A percentile compares a stretch with the other conserved stretches of the same genome.
These are phyloP conservation scores for Phytophthora foliorum DNA, from an alignment of 352 stramenopile genomes.

Conservation along the genomic window DNA sequence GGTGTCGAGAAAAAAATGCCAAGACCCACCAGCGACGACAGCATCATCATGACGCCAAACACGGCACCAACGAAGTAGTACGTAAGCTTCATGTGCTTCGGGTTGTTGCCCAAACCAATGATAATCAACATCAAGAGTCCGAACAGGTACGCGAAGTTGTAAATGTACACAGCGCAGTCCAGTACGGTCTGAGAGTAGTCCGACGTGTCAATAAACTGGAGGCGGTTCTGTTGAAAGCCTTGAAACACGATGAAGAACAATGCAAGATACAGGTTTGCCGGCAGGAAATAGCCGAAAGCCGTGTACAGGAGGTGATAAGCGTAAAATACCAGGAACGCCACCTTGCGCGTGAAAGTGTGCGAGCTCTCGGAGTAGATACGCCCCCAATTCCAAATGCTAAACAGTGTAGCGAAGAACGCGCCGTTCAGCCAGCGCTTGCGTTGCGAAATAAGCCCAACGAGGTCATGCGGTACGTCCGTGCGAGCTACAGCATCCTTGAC, in stretches of 20 bases:
- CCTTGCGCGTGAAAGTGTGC: constrained; percentile 78
- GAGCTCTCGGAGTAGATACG: constrained; percentile 87
- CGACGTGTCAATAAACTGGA: constrained; percentile 86
- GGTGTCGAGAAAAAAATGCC: constrained; percentile 81
- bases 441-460: constrained; percentile 87
- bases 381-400: constrained; percentile 88
- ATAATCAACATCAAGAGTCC: constrained; percentile 87
- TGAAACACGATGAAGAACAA: constrained; percentile 91
- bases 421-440: constrained; percentile 91
- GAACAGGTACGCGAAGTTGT: constrained; percentile 85
- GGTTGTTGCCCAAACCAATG: constrained; percentile 88
- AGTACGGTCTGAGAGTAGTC: constrained; percentile 64
- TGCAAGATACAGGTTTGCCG: constrained; percentile 86
- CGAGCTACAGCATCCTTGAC: constrained; percentile 85
- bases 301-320: constrained; percentile 83
- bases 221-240: constrained; percentile 89
- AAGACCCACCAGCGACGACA: constrained; percentile 76
- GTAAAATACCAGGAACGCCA: constrained; percentile 78
- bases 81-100: constrained; percentile 89
- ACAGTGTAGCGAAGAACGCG: constrained; percentile 89
- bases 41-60: constrained; percentile 84
- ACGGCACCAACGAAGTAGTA: constrained; percentile 84
- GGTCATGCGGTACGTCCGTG: constrained; percentile 85
- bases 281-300: constrained; percentile 77
- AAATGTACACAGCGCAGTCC: constrained; percentile 77